Evolutionary conservation across 495 filamentous ascomycete species (phyloP).

Genomic region (Tuber melanosporum): DNA sequence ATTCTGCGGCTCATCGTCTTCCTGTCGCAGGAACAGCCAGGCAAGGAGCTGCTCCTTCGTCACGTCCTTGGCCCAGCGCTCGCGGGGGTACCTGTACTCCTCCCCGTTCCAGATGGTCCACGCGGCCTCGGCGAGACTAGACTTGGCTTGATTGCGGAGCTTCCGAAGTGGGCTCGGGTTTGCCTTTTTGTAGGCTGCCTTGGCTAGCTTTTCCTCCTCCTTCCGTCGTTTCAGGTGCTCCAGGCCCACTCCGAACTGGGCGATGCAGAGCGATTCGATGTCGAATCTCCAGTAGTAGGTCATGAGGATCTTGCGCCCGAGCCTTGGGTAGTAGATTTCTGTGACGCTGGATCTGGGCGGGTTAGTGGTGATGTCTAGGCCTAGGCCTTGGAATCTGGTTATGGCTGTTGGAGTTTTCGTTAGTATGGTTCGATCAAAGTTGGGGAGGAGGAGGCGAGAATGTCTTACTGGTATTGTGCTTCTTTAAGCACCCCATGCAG

Average conservation of each 20-base stretch:
- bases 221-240: not conserved
- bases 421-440: not conserved
- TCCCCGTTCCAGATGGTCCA: not conserved
- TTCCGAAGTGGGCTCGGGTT: not conserved
- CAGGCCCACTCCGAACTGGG: not conserved
- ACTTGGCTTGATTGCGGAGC: not conserved
- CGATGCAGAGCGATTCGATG: not conserved
- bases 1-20: not conserved
- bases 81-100: not conserved
- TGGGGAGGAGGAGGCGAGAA: not conserved
- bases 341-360: not conserved
- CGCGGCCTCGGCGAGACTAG: not conserved
- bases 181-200: not conserved
- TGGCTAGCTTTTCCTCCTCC: not conserved
- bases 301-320: not conserved
- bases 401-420: not conserved
- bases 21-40: constrained; percentile 2
- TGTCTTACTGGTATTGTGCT: not conserved
- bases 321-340: not conserved
- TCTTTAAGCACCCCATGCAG: not conserved
- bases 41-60: not conserved
- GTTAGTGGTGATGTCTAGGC: not conserved
- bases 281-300: constrained; percentile 1
- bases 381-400: not conserved
- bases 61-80: constrained; percentile 6